Conservation (phyloP, 495 filamentous ascomycete species). For the Poronia punctata region DNA sequence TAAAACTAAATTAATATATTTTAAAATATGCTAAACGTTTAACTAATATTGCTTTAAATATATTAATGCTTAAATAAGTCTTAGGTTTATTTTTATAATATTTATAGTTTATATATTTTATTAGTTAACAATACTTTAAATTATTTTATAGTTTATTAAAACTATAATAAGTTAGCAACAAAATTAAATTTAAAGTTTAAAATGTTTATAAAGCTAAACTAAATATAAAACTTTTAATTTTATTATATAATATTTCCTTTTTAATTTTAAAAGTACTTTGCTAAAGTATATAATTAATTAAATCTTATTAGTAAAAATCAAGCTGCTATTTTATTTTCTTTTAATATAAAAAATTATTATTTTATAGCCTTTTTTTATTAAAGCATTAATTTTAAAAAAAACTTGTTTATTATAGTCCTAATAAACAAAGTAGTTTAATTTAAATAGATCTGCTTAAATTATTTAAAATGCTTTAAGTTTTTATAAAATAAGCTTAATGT, state of each 20-base stretch:
- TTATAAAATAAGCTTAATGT: not conserved
- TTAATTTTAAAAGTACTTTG: slow-evolving; percentile 4
- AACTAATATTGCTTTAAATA: not conserved
- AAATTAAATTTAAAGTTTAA: not conserved
- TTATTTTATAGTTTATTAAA: not conserved
- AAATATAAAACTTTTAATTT: not conserved
- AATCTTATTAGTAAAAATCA: not conserved
- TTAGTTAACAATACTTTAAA: slow-evolving; percentile 6
- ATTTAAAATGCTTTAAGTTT: slow-evolving; percentile 1
- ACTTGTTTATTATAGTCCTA: not conserved
- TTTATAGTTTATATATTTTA: not conserved
- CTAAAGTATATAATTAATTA: slow-evolving; percentile 1
- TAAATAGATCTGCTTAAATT: not conserved
- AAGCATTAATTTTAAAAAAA: not conserved
- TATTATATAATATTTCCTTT: not conserved
- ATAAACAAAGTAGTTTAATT: not conserved
- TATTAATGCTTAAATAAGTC: slow-evolving; percentile 1
- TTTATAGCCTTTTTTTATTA: not conserved
- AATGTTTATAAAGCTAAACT: not conserved
- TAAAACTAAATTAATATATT: not conserved
- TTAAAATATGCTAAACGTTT: not conserved
- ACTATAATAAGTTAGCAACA: not conserved
- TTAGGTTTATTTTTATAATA: slow-evolving; percentile 2
- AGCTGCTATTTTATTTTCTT: not conserved
- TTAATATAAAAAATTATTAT: not conserved